Evolutionary conservation across 176 grass and related monocot genomes (phyloP).

Genomic region (Eragrostis nindensis): DNA sequence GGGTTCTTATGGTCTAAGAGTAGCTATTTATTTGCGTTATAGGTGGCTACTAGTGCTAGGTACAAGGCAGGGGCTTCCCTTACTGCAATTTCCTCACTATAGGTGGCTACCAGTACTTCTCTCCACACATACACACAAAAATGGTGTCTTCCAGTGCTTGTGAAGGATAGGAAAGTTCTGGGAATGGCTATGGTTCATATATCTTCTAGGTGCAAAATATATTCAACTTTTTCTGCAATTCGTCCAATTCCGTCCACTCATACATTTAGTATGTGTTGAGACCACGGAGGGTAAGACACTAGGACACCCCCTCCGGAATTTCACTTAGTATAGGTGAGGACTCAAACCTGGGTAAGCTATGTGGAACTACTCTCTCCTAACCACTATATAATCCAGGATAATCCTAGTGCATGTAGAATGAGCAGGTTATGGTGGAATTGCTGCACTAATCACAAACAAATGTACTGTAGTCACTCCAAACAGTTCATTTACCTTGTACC

Average conservation of each 20-base stretch:
- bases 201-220: not conserved
- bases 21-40: not conserved
- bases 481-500: conserved; percentile 1
- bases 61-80: too few species aligned
- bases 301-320: not conserved
- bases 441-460: not conserved
- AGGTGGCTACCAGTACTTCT: not conserved
- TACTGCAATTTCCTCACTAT: too few species aligned
- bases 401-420: not conserved
- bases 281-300: not conserved
- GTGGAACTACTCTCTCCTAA: too few species aligned
- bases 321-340: not conserved
- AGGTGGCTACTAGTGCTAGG: not conserved
- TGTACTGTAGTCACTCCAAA: not conserved
- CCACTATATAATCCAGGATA: not conserved
- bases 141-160: not conserved
- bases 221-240: not conserved
- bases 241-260: not conserved
- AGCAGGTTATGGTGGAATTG: not conserved
- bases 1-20: conserved; percentile 11
- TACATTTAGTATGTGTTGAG: not conserved
- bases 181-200: not conserved
- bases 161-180: not conserved
- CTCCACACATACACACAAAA: too few species aligned
- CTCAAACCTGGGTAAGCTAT: too few species aligned